Base-by-base conservation (phyloP, 345 rosid genomes). In the Boechera divaricarpa region DNA sequence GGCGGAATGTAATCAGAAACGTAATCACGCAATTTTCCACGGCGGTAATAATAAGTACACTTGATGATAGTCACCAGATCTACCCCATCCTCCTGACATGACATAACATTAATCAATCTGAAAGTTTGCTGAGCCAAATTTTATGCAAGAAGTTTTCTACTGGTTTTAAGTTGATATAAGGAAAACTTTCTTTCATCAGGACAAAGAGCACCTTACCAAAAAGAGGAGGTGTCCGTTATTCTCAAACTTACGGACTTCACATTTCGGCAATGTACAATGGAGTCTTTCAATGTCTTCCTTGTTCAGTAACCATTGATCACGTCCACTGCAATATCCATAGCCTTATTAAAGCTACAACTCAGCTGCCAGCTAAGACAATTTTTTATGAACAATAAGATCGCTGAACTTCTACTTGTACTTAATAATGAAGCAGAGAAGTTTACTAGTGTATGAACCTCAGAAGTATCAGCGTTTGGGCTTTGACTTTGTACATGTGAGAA, bases 181-280 rank as follows among this genome's bases (percentile, higher is more conserved):
- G 24, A 5, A 32, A 57, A 57, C 1, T 41, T 42, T 4, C 52
- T 33, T 18, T 10, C 73, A 58, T 29, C 61, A 78, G 67, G 62
- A 75, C 49, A 66, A 73, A 75, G 38, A 65, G 59, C 35, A 64
- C 64, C 64, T 45, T 82, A 92, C 98, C 91, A 92, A 71, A 83
- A 92, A 86, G 66, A 87, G 87, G 69, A 90, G 88, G 76, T 89
- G 98, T 33, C 90, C 89, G 64, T 68, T 75, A 69, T 83, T 86
- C 54, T 77, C 44, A 58, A 89, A 84, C 8, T n/a, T 69, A 44
- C 97, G 91, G 55, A 63, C 77, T 64, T 84, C 91, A 77, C 91
- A 72, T 63, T 66, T 85, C 26, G 83, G 85, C 62, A 88, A 66
- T 33, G 84, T 60, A 63, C 26, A 45, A 42, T 24, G 52, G 56